Base-by-base conservation (phyloP, 2,329 filamentous ascomycete genomes). In the Cladophialophora yegresii region DNA sequence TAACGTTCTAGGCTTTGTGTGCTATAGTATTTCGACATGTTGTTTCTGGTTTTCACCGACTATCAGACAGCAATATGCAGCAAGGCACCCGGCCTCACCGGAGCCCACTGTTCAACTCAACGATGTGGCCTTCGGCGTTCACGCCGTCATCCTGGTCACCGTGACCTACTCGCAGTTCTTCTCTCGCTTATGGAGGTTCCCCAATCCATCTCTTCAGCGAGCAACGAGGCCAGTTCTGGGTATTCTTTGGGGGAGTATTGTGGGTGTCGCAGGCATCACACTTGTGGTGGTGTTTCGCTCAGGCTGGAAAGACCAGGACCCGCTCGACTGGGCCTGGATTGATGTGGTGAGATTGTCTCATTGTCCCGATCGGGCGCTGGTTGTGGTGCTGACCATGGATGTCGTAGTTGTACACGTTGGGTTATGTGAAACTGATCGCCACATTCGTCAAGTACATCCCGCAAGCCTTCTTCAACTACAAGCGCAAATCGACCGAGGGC, bases 401-500 rank as follows among this genome's bases (percentile, higher is more conserved):
- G 36, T 22, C 12, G 20, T 66, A 84, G 85, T 79, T 87, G 33
- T 86, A 88, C 73, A 85, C 89, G 12, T 80, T 96, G 33, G 91
- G 91, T 49, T 96, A 96, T 75, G 88, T 96, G 74, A 99, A 99
- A 79, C 82, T 99, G 36, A 77, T 93, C 61, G 86, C 96, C 69
- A 96, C 93, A 0, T 80, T 97, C 28, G 85, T 96, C 78, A 99
- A 99, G 79, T 98, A 97, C 78, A 87, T 91, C 54, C 95, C 95
- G 4, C 92, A 96, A 81, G 86, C 90, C 43, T 82, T 89, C 72
- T 83, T 89, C 71, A 98, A 98, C 80, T 92, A 89, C 75, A 87
- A 87, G 72, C 92, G 93, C 72, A 85, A 89, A 74, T 96, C 91
- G 62, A 98, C 95, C 0, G 79, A 84, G 22, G 95, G 95, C 43